These are phyloP conservation scores for Pilaira anomala DNA, from an alignment of 192 early-diverging fungal genomes.

Conservation along the genomic window DNA sequence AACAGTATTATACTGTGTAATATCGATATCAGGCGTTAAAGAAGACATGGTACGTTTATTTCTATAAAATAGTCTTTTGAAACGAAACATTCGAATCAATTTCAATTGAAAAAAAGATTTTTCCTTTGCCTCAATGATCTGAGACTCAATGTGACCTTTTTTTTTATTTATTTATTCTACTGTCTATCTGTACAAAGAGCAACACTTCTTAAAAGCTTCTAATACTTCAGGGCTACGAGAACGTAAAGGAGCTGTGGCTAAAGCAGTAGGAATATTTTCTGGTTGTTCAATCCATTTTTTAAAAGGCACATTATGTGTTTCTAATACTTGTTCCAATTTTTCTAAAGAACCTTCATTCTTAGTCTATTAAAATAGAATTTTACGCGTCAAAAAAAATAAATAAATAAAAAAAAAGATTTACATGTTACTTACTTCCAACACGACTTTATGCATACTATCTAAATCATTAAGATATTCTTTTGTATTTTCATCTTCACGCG, in stretches of 20 bases:
- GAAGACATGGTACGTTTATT: not conserved
- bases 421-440: conserved; percentile 61
- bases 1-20: conserved; percentile 56
- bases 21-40: conserved; percentile 23
- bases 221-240: conserved; percentile 45
- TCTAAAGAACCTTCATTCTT: conserved; percentile 66
- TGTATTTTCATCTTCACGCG: conserved; percentile 56
- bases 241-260: conserved; percentile 67
- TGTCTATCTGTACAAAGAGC: conserved; percentile 23
- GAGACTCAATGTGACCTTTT: not conserved
- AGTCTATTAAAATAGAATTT: conserved; percentile 32
- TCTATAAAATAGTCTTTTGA: not conserved
- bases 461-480: conserved; percentile 57
- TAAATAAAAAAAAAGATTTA: not conserved
- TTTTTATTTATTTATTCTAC: too few relatives aligned
- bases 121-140: not conserved
- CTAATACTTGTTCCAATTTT: conserved; percentile 52
- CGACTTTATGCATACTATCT: conserved; percentile 74
- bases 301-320: conserved; percentile 53
- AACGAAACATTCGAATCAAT: not conserved
- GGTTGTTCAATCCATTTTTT: conserved; percentile 75
- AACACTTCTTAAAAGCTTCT: conserved; percentile 48
- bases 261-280: conserved; percentile 68
- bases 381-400: not conserved
- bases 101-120: not conserved